Percentiles rank a stretch among this genome's conserved stretches.
Conservation (phyloP, 148 eudicot genomes). For the Cornus controversa region DNA sequence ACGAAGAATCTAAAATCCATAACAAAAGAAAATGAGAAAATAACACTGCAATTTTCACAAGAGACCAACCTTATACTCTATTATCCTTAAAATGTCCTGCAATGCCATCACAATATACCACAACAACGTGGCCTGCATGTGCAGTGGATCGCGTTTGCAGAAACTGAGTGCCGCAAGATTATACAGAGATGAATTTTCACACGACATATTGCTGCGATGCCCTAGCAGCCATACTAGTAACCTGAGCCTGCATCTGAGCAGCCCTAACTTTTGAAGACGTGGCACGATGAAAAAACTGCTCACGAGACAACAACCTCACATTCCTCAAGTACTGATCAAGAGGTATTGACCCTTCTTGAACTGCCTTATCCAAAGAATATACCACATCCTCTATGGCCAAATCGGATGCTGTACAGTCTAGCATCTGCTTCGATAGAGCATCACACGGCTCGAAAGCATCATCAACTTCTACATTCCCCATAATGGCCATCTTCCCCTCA, state of each 20-base stretch:
- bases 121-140: too few species aligned
- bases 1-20: neutral
- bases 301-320: slow-evolving; percentile 77
- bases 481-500: slow-evolving; percentile 47
- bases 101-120: neutral
- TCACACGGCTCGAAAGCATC: slow-evolving; percentile 72
- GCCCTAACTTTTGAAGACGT: slow-evolving; percentile 64
- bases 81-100: neutral
- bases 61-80: neutral
- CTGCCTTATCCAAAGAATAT: slow-evolving; percentile 83
- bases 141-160: too few species aligned
- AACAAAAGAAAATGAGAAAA: neutral
- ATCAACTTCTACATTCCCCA: slow-evolving; percentile 53
- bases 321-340: slow-evolving; percentile 85
- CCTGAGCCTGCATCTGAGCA: slow-evolving; percentile 86
- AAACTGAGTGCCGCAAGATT: neutral
- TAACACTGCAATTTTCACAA: slow-evolving; percentile 5
- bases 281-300: slow-evolving; percentile 90
- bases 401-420: slow-evolving; percentile 72
- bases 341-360: slow-evolving; percentile 75
- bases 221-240: slow-evolving; percentile 83
- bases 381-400: slow-evolving; percentile 86
- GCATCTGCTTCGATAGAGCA: slow-evolving; percentile 75
- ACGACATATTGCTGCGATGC: slow-evolving; percentile 48
- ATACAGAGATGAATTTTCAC: slow-evolving; percentile 15